phyloP scores from a whole-genome alignment of 2,329 filamentous ascomycete genomes.

The Myotisia sp. region DNA sequence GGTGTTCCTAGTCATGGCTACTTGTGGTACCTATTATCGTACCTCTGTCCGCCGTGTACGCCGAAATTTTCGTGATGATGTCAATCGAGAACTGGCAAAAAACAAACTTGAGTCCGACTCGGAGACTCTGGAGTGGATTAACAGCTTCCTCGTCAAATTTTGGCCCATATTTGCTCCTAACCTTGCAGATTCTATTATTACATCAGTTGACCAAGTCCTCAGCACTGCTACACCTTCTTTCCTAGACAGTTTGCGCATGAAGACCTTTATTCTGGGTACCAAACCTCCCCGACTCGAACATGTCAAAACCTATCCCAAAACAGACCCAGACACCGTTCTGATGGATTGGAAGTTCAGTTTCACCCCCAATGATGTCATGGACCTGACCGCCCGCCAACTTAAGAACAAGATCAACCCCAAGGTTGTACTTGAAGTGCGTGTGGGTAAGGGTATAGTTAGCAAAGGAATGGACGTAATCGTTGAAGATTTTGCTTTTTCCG shows the following conservation, averaged over 20 bases:
- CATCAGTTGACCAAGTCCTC: slow-evolving; percentile 87
- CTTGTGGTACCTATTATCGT: slow-evolving; percentile 88
- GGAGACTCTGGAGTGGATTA: slow-evolving; percentile 96
- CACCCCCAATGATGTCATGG: slow-evolving; percentile 82
- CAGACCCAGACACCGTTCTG: slow-evolving; percentile 84
- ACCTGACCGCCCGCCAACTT: slow-evolving; percentile 78
- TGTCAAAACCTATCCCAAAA: slow-evolving; percentile 94
- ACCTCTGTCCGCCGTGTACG: slow-evolving; percentile 87
- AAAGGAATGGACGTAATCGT: slow-evolving; percentile 96
- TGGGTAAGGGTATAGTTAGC: slow-evolving; percentile 93
- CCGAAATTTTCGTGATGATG: slow-evolving; percentile 89
- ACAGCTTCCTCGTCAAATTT: slow-evolving; percentile 95
- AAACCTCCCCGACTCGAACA: slow-evolving; percentile 95
- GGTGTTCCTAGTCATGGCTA: slow-evolving; percentile 84
- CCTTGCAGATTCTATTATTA: slow-evolving; percentile 79
- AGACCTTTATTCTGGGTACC: slow-evolving; percentile 82
- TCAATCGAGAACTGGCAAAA: slow-evolving; percentile 77
- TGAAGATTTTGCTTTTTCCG: slow-evolving; percentile 91
- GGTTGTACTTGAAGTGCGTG: slow-evolving; percentile 80
- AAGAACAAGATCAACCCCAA: slow-evolving; percentile 97
- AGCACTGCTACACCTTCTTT: slow-evolving; percentile 86
- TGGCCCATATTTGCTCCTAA: slow-evolving; percentile 98
- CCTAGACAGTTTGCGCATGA: slow-evolving; percentile 82
- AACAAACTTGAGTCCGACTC: slow-evolving; percentile 75
- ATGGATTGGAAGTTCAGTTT: slow-evolving; percentile 99